Evolutionary conservation across 495 filamentous ascomycete genomes (phyloP), one percentile per base, ranked within the genome.

Genomic region (Talaromyces ruber): DNA sequence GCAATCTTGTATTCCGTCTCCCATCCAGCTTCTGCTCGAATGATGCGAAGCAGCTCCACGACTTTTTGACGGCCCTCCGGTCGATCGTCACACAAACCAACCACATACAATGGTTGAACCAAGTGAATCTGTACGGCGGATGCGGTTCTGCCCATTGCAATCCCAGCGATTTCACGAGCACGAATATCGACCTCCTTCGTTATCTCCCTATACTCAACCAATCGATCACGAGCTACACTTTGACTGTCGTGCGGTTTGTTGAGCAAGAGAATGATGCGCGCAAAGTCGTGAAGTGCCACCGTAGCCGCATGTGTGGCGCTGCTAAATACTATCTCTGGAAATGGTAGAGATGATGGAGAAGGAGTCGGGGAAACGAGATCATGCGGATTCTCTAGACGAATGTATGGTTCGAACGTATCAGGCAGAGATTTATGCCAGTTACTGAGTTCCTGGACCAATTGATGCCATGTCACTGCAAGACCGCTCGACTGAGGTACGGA

Each of bases 121-220:
- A 77, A 76, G 21, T 72, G 67, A 2, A 76, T 64, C 1, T 74
- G 74, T 3, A 75, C 73, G 3, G 64, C 73, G 28, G 66, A 66
- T 11, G 69, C 69, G 9, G 76, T 75, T 16, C 74, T 65, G 18
- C 72, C 74, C 29, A 78, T 59, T 6, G 75, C 73, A 59, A 77
- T 74, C 1, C 76, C 75, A 43, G 68, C 71, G 11, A 78, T 67
- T 54, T 78, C 74, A 3, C 71, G 69, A 59, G 69, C 66, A 11
- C 76, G 74, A 55, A 71, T 72, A 47, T 79, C 76, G 7, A 76
- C 74, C 56, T 79, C 74, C 34, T 78, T 78, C 3, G 74, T 77
- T 16, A 79, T 63, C 55, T 78, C 75, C 8, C 76, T 65, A 29
- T 78, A 77, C 2, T 70, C 68, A 34, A 76, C 73, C 3, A 79